Base-by-base conservation (phyloP, 2,329 filamentous ascomycete genomes). In the Ceratocystiopsis minuta region DNA sequence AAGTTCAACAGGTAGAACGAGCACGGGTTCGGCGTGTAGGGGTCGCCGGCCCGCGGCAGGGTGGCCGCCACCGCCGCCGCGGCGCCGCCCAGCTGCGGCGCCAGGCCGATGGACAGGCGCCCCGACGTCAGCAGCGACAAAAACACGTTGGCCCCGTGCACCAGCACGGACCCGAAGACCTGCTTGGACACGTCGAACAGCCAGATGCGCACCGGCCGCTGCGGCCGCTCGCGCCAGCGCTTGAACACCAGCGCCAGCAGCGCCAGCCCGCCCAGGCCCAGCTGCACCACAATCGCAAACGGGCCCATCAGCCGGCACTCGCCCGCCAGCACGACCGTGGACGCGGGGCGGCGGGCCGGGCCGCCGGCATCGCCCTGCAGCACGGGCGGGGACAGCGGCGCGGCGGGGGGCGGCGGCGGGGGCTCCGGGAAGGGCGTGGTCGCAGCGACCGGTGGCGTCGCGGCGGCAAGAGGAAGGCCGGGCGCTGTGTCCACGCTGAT, bases 151-250 rank as follows among this genome's bases (percentile, higher is more conserved):
- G 87, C 83, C 37, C 88, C 68, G 61, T 98, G 90, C 32, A 95
- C 76, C 57, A 98, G 69, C 37, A 86, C 78, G 28, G 86, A 92
- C 17, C 90, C 90, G 54, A 96, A 82, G 42, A 98, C 85, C 65
- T 98, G 90, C 66, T 98, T 98, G 31, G 85, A 93, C 18, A 78
- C 90, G 56, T 98, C 90, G 58, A 96, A 98, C 59, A 83, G 87
- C 88, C 90, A 98, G 50, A 98, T 86, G 68, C 92, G 93, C 54
- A 96, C 56, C 1, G 88, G 88, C 43, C 90, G 73, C 57, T 95
- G 88, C 2, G 90, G 88, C 44, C 83, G 72, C 62, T 98, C 90
- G 49, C 83, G 75, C 76, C 81, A 94, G 51, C 90, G 73, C 66
- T 98, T 98, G 65, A 76, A 93, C 9, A 96, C 88, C 39, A 98